Base-by-base conservation (phyloP, 331 rosid genomes). In the Telfairia occidentalis region DNA sequence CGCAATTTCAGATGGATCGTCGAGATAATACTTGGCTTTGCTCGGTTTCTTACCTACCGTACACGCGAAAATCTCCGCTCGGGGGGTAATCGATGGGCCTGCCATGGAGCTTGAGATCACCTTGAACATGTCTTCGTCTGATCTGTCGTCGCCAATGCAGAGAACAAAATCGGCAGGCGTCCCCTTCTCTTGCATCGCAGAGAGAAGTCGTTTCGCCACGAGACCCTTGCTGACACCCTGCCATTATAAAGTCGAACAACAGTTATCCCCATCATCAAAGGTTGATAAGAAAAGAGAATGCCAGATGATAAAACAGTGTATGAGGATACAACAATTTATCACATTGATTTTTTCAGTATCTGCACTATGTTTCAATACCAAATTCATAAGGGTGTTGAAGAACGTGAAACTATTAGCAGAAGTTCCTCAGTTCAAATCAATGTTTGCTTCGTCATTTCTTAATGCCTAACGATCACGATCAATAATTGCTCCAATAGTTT, bases 91-190 rank as follows among this genome's bases (percentile, higher is more conserved):
- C 61, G 90, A 83, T 4, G 92, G 87, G 16, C 89, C 88, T 12
- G 80, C 78, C 74, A 79, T 71, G 53, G 90, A 84, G 73, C 82
- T 83, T 5, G 78, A 30, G 72, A 90, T 86, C 73, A 82, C 90
- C 89, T 90, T 92, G 29, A 90, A 90, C 96, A 90, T 90, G 85
- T 87, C 96, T 84, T 90, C 96, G n/a, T 90, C 96, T 0, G 96
- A 90, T 78, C 92, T 73, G 35, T 90, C 96, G 78, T 90, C 96
- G 49, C 92, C 96, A 49, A 87, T 84, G 78, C 96, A 90, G 61
- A 86, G 82, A 71, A 90, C 89, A 40, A 87, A 90, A 75, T 90
- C 96, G 0, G 90, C 89, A 1, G 84, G 32, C 82, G 78, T 80
- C 34, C 54, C 89, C 82, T 73, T 78, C 21, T 75, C 89, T 69